Percentiles rank a stretch among this genome's conserved stretches.
phyloP scores from a whole-genome alignment of 495 filamentous ascomycete species.

The Penicillium taxi region DNA sequence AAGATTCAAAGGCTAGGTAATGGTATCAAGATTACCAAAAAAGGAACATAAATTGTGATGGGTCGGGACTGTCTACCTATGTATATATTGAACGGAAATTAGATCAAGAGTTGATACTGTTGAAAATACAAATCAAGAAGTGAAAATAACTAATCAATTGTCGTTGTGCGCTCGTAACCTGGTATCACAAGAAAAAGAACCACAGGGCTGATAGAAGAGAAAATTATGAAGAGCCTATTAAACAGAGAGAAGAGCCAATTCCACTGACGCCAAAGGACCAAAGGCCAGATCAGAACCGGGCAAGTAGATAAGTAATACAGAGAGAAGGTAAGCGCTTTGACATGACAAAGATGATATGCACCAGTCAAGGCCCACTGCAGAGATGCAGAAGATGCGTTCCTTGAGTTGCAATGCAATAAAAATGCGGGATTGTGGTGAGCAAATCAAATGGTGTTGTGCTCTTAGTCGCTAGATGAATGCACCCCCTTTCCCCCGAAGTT shows the following conservation, averaged over 20 bases:
- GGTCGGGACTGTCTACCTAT: no score
- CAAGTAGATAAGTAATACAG: slow-evolving; percentile 20
- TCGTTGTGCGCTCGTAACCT: slow-evolving; percentile 31
- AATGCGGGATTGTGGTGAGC: slow-evolving; percentile 1
- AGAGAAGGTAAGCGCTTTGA: slow-evolving; percentile 6
- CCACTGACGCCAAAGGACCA: slow-evolving; percentile 12
- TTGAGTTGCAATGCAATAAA: slow-evolving; percentile 6
- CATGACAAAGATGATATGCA: slow-evolving; percentile 26
- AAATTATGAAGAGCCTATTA: slow-evolving; percentile 10
- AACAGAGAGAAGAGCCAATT: slow-evolving; percentile 24
- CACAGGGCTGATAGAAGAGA: slow-evolving; percentile 4
- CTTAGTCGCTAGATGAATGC: no score
- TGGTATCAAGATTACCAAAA: no score
- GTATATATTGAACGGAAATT: no score
- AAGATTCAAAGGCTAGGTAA: no score
- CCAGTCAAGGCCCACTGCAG: slow-evolving; percentile 27
- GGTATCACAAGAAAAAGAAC: slow-evolving; percentile 23
- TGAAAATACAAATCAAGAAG: slow-evolving; percentile 31
- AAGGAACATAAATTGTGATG: no score
- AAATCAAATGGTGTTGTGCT: background rate
- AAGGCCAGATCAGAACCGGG: slow-evolving; percentile 11
- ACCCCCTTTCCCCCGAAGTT: background rate
- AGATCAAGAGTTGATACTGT: slow-evolving; percentile 16
- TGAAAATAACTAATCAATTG: slow-evolving; percentile 10
- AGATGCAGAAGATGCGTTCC: slow-evolving; percentile 11